Evolutionary conservation across 345 rosid species (phyloP).

Genomic region (Citrus glauca): DNA sequence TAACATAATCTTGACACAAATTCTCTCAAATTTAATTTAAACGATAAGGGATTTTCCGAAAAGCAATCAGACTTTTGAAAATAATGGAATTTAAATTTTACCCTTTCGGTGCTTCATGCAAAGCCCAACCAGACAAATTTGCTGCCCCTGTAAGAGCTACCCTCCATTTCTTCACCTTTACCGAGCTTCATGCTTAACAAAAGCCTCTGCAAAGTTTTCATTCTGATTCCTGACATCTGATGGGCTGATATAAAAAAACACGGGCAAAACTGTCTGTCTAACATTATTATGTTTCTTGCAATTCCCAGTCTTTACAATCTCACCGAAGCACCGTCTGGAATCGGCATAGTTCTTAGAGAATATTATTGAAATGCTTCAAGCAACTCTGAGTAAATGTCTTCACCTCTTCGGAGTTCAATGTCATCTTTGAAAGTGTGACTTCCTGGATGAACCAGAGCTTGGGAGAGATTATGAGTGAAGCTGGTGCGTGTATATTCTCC

Average conservation of each 20-base stretch:
- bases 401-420: neutral
- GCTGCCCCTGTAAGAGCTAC: neutral
- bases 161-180: neutral
- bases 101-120: neutral
- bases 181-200: neutral
- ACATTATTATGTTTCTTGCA: neutral
- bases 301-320: neutral
- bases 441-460: neutral
- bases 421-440: neutral
- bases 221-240: neutral
- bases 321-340: neutral
- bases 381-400: neutral
- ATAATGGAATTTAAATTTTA: neutral
- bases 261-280: neutral
- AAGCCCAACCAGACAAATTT: neutral
- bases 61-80: neutral
- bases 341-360: slow-evolving; percentile 5
- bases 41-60: neutral
- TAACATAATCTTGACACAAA: no score
- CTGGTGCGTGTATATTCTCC: neutral
- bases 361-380: neutral
- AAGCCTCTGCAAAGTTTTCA: neutral
- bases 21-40: no score
- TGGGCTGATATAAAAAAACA: neutral
- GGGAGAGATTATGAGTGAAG: neutral